These are phyloP conservation scores for Tolypocladium amazonense DNA, from an alignment of 2,329 filamentous ascomycete species.

Conservation along the genomic window DNA sequence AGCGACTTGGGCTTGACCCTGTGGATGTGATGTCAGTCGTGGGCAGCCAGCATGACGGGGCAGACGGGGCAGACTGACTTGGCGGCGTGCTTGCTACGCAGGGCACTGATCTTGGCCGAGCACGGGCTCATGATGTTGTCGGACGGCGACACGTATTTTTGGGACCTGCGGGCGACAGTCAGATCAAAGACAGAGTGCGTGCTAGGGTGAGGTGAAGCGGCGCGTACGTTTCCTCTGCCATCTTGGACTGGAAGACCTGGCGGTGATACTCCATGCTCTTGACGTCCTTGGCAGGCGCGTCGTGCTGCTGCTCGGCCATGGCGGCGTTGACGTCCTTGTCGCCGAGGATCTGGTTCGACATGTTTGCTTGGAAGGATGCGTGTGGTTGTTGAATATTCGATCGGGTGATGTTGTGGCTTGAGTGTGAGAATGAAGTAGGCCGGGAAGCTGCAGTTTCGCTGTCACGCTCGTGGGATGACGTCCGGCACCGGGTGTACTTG, in stretches of 20 bases:
- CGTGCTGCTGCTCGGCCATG: slow-evolving; percentile 18
- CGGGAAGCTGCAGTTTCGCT: neutral
- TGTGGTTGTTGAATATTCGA: neutral
- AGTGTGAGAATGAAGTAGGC: neutral
- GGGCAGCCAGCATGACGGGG: neutral
- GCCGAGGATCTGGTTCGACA: slow-evolving; percentile 47
- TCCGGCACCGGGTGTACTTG: neutral
- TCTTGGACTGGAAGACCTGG: slow-evolving; percentile 62
- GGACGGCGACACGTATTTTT: slow-evolving; percentile 65
- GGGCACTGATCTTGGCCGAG: slow-evolving; percentile 69
- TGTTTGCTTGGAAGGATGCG: slow-evolving; percentile 4
- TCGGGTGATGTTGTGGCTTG: neutral
- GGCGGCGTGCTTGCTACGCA: slow-evolving; percentile 69
- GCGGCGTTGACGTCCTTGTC: slow-evolving; percentile 56
- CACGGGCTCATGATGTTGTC: slow-evolving; percentile 84
- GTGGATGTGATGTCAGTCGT: neutral
- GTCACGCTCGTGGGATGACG: neutral
- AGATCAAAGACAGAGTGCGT: neutral
- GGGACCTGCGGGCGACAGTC: neutral
- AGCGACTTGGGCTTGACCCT: slow-evolving; percentile 59
- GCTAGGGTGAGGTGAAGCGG: neutral
- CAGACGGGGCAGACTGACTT: slow-evolving; percentile 48
- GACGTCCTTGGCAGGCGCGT: slow-evolving; percentile 31
- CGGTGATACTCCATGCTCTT: slow-evolving; percentile 72
- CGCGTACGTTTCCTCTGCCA: slow-evolving; percentile 56